Percentiles rank a stretch among this genome's conserved stretches.
phyloP scores from a whole-genome alignment of 352 stramenopile genomes.

The Sclerospora graminicola region DNA sequence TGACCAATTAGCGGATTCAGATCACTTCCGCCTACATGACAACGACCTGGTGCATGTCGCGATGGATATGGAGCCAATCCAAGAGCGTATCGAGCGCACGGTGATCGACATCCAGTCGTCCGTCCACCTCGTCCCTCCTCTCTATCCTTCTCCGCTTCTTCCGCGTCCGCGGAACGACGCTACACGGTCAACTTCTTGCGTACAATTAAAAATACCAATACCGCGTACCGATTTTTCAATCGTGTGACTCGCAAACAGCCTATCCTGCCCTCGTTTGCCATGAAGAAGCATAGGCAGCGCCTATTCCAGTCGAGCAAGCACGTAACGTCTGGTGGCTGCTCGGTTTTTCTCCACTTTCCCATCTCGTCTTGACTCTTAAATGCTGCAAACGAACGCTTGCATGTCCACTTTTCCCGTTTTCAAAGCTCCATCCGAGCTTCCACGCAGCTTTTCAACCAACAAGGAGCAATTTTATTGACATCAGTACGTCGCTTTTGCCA shows the following conservation, averaged over 20 bases:
- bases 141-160: constrained; percentile 20
- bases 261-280: constrained; percentile 81
- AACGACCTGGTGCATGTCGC: constrained; percentile 82
- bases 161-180: constrained; percentile 26
- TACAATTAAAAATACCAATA: constrained; percentile 80
- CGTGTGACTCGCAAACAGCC: constrained; percentile 87
- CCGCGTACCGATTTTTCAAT: constrained; percentile 88
- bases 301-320: constrained; percentile 49
- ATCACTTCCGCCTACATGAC: constrained; percentile 49
- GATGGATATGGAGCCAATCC: constrained; percentile 92
- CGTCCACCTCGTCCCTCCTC: constrained; percentile 26
- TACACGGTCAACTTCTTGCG: constrained; percentile 85
- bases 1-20: constrained; percentile 15
- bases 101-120: constrained; percentile 35
- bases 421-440: constrained; percentile 14
- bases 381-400: constrained; percentile 1
- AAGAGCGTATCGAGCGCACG: constrained; percentile 82
- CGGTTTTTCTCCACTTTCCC: constrained; percentile 8
- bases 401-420: constrained; percentile 3
- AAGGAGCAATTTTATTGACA: constrained; percentile 19
- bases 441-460: constrained; percentile 20
- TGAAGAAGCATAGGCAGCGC: constrained; percentile 64
- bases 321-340: constrained; percentile 48
- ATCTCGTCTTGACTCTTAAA: constrained; percentile 12
- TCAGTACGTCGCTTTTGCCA: constrained; percentile 15